Percentiles rank a stretch among this genome's conserved stretches.
phyloP scores from a whole-genome alignment of 2,329 filamentous ascomycete genomes.

The Myriosclerotinia scirpicola region DNA sequence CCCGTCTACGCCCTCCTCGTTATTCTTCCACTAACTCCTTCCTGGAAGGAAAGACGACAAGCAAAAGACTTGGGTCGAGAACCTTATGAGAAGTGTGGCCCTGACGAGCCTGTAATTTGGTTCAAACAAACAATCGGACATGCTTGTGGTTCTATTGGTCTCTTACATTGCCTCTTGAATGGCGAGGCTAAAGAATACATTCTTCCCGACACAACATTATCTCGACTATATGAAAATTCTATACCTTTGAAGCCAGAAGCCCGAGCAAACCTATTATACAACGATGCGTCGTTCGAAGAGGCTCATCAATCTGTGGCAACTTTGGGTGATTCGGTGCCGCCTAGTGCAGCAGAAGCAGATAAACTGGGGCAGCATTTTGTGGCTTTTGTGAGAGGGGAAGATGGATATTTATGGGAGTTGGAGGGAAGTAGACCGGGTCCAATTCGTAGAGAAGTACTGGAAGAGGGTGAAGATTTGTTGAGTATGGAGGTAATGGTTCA shows the following conservation, averaged over 20 bases:
- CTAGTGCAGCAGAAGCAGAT: slow-evolving; percentile 63
- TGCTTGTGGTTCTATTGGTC: slow-evolving; percentile 85
- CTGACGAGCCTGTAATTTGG: slow-evolving; percentile 78
- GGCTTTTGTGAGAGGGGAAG: slow-evolving; percentile 79
- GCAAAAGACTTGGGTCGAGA: slow-evolving; percentile 65
- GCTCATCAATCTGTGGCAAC: slow-evolving; percentile 78
- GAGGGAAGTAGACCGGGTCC: slow-evolving; percentile 69
- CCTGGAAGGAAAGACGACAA: slow-evolving; percentile 74
- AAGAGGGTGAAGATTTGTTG: slow-evolving; percentile 65
- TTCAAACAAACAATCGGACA: slow-evolving; percentile 94
- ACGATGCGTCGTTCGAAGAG: slow-evolving; percentile 69
- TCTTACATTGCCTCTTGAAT: slow-evolving; percentile 81
- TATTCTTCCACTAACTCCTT: slow-evolving; percentile 80
- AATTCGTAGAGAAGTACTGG: slow-evolving; percentile 56
- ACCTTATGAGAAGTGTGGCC: slow-evolving; percentile 69
- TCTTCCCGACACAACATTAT: slow-evolving; percentile 61
- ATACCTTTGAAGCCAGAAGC: slow-evolving; percentile 64
- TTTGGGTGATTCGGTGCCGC: slow-evolving; percentile 74
- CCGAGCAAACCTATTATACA: slow-evolving; percentile 74
- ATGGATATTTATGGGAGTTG: slow-evolving; percentile 69
- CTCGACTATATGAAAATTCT: slow-evolving; percentile 51
- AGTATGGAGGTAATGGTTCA: slow-evolving; percentile 72
- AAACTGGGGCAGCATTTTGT: slow-evolving; percentile 94
- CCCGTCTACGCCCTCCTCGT: slow-evolving; percentile 86
- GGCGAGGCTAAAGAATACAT: slow-evolving; percentile 65